These are phyloP conservation scores for Aspergillus carlsbadensis DNA, from an alignment of 495 filamentous ascomycete species.

Conservation along the genomic window DNA sequence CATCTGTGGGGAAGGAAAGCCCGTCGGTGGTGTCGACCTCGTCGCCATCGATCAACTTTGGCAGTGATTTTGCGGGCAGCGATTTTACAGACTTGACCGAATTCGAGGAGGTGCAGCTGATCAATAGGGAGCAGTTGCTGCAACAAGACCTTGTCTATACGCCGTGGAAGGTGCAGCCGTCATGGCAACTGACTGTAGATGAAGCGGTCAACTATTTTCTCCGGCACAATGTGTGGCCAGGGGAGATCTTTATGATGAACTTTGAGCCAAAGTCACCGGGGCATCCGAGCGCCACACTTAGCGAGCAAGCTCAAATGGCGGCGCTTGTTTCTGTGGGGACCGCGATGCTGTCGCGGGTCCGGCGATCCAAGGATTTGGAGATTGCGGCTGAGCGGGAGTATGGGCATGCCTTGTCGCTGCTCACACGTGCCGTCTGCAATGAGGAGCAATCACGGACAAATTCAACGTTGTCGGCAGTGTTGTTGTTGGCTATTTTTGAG, in stretches of 20 bases:
- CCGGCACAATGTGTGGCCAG: constrained; percentile 38
- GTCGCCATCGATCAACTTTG: background rate
- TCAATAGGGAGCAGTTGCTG: constrained; percentile 1
- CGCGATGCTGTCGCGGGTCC: constrained; percentile 48
- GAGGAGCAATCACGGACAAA: constrained; percentile 57
- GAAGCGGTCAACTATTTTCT: constrained; percentile 47
- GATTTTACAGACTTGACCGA: constrained; percentile 18
- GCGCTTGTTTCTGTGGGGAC: constrained; percentile 51
- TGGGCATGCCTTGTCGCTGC: constrained; percentile 43
- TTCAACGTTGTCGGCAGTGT: constrained; percentile 58
- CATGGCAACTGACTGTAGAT: constrained; percentile 30
- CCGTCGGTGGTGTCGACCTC: background rate
- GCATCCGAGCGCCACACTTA: constrained; percentile 17
- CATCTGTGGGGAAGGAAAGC: constrained; percentile 1
- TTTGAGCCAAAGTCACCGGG: constrained; percentile 25
- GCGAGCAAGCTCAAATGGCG: constrained; percentile 40
- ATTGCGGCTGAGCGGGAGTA: constrained; percentile 46
- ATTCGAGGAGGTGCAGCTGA: constrained; percentile 17
- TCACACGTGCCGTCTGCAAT: constrained; percentile 54
- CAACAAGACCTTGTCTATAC: constrained; percentile 1
- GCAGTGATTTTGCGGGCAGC: constrained; percentile 10
- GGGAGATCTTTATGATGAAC: constrained; percentile 32
- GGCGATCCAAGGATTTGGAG: constrained; percentile 33
- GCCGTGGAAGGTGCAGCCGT: constrained; percentile 19
- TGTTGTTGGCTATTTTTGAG: constrained; percentile 55